Conservation (phyloP, 1,284 basidiomycete genomes). For the Malassezia sympodialis region DNA sequence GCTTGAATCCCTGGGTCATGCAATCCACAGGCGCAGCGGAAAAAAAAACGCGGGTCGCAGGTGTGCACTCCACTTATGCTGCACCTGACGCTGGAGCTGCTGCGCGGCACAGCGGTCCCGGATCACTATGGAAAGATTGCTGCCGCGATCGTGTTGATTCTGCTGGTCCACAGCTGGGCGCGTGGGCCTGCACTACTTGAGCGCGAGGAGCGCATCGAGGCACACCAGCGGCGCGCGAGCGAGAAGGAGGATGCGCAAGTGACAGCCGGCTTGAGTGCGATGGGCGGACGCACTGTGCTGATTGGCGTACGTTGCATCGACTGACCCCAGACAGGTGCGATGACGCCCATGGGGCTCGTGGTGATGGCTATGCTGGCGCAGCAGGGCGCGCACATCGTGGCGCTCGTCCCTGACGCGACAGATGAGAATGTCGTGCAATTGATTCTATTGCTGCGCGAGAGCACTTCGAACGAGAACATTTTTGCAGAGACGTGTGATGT, state of each 20-base stretch:
- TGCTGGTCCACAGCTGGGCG: slow-evolving; percentile 29
- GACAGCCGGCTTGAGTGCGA: slow-evolving; percentile 8
- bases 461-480: slow-evolving; percentile 30
- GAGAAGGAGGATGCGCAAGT: slow-evolving; percentile 2
- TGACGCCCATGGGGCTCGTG: slow-evolving; percentile 34
- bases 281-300: slow-evolving; percentile 27
- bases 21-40: neutral
- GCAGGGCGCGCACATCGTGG: slow-evolving; percentile 35
- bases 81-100: slow-evolving; percentile 21
- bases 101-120: slow-evolving; percentile 18
- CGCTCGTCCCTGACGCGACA: slow-evolving; percentile 21
- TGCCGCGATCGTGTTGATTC: slow-evolving; percentile 14
- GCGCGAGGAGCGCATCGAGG: slow-evolving; percentile 13
- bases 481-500: slow-evolving; percentile 42
- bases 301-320: slow-evolving; percentile 17
- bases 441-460: slow-evolving; percentile 31
- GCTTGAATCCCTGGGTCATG: slow-evolving; percentile 20
- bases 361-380: slow-evolving; percentile 28
- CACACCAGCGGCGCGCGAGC: neutral
- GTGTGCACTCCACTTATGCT: slow-evolving; percentile 22
- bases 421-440: slow-evolving; percentile 24
- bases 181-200: slow-evolving; percentile 25
- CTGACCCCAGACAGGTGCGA: slow-evolving; percentile 21
- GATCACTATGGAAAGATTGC: slow-evolving; percentile 29
- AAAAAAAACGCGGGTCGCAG: neutral